Conservation (phyloP, 305 asterid genomes). For the Fraxinus nigra region DNA sequence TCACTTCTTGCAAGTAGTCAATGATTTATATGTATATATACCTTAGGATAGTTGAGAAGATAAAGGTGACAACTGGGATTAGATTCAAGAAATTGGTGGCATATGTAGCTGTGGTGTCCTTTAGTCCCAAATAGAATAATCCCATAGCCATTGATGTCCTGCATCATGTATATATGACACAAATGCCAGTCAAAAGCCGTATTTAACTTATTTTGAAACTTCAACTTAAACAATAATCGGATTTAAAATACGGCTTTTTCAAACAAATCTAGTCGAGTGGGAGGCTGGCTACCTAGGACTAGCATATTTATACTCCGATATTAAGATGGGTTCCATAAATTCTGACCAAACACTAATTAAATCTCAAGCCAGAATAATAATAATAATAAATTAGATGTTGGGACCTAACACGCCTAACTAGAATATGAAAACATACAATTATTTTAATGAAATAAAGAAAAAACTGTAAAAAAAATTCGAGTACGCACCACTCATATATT, state of each 20-base stretch:
- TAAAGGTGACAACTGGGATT: slow-evolving; percentile 50
- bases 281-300: not conserved
- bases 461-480: not conserved
- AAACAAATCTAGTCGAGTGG: not conserved
- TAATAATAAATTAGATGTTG: not conserved
- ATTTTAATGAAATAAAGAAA: too few relatives aligned
- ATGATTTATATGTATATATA: slow-evolving; percentile 11
- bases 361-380: not conserved
- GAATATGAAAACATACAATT: too few relatives aligned
- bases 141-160: slow-evolving; percentile 65
- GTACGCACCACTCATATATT: not conserved
- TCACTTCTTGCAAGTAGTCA: not conserved
- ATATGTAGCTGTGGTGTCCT: slow-evolving; percentile 65
- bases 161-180: slow-evolving; percentile 15
- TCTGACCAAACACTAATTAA: too few relatives aligned
- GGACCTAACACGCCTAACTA: not conserved
- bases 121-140: slow-evolving; percentile 56
- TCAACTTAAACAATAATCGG: too few relatives aligned
- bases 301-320: not conserved
- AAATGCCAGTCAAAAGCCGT: not conserved
- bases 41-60: slow-evolving; percentile 51
- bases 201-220: too few relatives aligned
- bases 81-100: slow-evolving; percentile 62
- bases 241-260: not conserved
- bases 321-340: too few relatives aligned